A percentile compares a stretch with the other conserved stretches of the same genome.
Conservation (phyloP, 1,139 yeast genomes). For the Saccharomyces hybrid region DNA sequence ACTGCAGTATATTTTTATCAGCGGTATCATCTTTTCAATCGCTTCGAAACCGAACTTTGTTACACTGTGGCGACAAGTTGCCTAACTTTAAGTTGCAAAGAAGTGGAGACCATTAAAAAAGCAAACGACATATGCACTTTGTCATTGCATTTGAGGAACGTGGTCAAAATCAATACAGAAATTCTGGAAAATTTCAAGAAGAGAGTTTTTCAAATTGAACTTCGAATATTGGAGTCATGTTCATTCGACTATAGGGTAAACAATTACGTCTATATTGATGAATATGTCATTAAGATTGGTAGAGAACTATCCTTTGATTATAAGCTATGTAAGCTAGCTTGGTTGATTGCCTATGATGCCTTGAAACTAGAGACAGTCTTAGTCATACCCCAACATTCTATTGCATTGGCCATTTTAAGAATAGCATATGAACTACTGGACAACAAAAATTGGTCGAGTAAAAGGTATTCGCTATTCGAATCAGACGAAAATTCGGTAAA, state of each 20-base stretch:
- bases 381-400: conserved; percentile 71
- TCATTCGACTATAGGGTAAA: conserved; percentile 65
- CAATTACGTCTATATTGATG: conserved; percentile 47
- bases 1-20: conserved; percentile 69
- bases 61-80: conserved; percentile 63
- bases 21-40: conserved; percentile 58
- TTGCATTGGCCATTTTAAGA: conserved; percentile 61
- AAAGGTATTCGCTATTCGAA: conserved; percentile 36
- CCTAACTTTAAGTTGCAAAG: conserved; percentile 72
- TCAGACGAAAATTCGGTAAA: conserved; percentile 49
- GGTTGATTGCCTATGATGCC: conserved; percentile 71
- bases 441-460: conserved; percentile 16
- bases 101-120: conserved; percentile 85
- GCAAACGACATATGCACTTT: conserved; percentile 43
- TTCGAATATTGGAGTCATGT: conserved; percentile 64
- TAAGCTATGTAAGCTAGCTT: conserved; percentile 48
- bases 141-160: conserved; percentile 31
- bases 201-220: conserved; percentile 51
- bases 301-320: conserved; percentile 46
- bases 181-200: conserved; percentile 45
- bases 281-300: conserved; percentile 59
- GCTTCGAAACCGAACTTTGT: conserved; percentile 40
- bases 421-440: conserved; percentile 40
- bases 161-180: conserved; percentile 27
- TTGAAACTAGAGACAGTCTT: conserved; percentile 65